Conservation (phyloP, 768 basidiomycete species). For the Hemileccinum impolitum region DNA sequence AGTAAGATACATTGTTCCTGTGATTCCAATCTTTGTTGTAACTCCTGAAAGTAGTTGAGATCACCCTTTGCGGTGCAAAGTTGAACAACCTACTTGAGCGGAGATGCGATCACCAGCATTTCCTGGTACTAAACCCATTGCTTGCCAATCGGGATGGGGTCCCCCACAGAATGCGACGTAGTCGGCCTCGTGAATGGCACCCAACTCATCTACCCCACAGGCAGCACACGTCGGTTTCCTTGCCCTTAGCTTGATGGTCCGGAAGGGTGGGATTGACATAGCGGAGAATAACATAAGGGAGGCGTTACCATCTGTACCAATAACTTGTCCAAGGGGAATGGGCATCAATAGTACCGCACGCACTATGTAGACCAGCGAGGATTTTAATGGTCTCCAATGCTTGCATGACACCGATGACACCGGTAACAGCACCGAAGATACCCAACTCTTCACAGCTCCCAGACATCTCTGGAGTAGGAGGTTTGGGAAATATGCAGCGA, state of each 20-base stretch:
- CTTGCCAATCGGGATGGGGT: constrained; percentile 60
- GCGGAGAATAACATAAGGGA: constrained; percentile 75
- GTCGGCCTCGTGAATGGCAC: constrained; percentile 55
- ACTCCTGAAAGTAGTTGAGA: constrained; percentile 38
- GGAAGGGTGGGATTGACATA: constrained; percentile 65
- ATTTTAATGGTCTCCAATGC: constrained; percentile 86
- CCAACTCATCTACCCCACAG: constrained; percentile 58
- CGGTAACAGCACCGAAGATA: constrained; percentile 84
- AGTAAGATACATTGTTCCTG: constrained; percentile 43
- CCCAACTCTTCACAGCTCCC: constrained; percentile 89
- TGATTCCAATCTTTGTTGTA: constrained; percentile 38
- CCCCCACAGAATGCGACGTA: constrained; percentile 90
- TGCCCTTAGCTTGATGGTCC: constrained; percentile 76
- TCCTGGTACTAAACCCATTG: constrained; percentile 46
- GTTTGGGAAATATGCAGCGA: constrained; percentile 86
- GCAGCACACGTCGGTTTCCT: constrained; percentile 69
- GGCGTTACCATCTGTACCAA: constrained; percentile 51
- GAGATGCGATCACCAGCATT: constrained; percentile 40
- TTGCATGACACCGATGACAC: constrained; percentile 86
- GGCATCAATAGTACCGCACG: constrained; percentile 5
- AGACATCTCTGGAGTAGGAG: constrained; percentile 58
- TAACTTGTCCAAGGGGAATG: constrained; percentile 3
- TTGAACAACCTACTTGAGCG: constrained; percentile 36
- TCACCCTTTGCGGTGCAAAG: background rate
- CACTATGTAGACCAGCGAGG: constrained; percentile 65